A percentile compares a stretch with the other conserved stretches of the same genome.
These are phyloP conservation scores for Limnomonas spitsbergensis DNA, from an alignment of 139 green algal species.

Conservation along the genomic window DNA sequence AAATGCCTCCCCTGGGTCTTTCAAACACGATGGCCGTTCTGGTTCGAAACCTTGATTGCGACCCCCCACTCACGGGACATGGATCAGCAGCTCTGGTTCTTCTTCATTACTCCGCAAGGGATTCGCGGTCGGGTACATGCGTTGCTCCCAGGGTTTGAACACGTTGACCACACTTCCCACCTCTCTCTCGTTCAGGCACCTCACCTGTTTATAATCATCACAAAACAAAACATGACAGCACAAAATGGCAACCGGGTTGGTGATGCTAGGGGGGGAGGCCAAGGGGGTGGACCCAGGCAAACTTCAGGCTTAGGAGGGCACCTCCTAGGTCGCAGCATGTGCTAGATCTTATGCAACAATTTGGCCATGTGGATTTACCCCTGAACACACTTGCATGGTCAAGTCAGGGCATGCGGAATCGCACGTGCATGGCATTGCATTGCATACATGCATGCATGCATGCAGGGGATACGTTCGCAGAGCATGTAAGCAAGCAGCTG, in stretches of 20 bases:
- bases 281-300: background rate
- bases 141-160: slow-evolving; percentile 60
- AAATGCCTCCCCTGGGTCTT: no score
- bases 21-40: no score
- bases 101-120: slow-evolving; percentile 74
- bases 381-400: background rate
- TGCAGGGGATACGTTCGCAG: background rate
- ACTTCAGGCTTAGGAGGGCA: background rate
- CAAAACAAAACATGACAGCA: background rate
- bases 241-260: no score
- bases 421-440: background rate
- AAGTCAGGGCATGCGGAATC: background rate
- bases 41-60: no score
- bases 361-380: no score
- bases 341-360: background rate
- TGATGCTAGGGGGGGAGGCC: no score
- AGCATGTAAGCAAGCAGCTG: background rate
- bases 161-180: slow-evolving; percentile 54
- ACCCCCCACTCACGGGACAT: slow-evolving; percentile 68
- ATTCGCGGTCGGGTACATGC: slow-evolving; percentile 39
- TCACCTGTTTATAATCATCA: slow-evolving; percentile 56
- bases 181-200: slow-evolving; percentile 75
- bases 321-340: background rate
- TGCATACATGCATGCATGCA: background rate
- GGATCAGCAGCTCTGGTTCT: slow-evolving; percentile 84